Evolutionary conservation across 2,329 filamentous ascomycete genomes (phyloP), one percentile per base, ranked within the genome.

Genomic region (Aspergillus spinulosporus): DNA sequence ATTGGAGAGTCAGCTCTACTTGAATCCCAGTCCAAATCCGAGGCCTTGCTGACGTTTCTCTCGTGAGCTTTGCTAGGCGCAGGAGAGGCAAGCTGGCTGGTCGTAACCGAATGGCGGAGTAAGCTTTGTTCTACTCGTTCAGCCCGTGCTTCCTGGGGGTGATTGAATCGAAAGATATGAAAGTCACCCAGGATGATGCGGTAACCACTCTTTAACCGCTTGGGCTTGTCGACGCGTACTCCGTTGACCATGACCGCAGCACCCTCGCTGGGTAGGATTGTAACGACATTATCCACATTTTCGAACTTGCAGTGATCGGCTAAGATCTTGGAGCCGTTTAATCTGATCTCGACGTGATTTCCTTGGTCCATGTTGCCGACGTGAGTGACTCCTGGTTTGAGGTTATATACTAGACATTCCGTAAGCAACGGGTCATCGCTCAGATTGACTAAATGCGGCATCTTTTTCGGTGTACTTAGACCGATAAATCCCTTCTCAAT

Each of bases 221-320:
- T 92, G 1, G 92, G 87, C 67, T 92, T 92, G 52, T 92, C 86
- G 52, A 97, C 89, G 14, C 92, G 88, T 62, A 93, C 84, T 56
- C 94, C 94, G 67, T 99, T 99, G 51, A 99, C 91, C 94, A 99
- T 99, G 56, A 99, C 90, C 8, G 92, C 91, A 1, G 94, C 94
- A 14, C 90, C 91, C 65, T 96, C 91, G 59, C 84, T 88, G 0
- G 94, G 94, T 32, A 95, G 84, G 15, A 99, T 80, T 0, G 91
- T 97, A n/a, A 99, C 94, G 2, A 89, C 86, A 54, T 93, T 94
- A 66, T 99, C 93, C 3, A 88, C 78, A 67, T 99, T 96, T 63
- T 99, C 93, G 68, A 99, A 97, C 0, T 84, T 88, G 73, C 94
- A 99, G 74, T 99, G 94, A 51, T 97, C 88, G 59, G 90, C 86